These are phyloP conservation scores for Geranomyces michiganensis DNA, from an alignment of 192 early-diverging fungal genomes.

Conservation along the genomic window DNA sequence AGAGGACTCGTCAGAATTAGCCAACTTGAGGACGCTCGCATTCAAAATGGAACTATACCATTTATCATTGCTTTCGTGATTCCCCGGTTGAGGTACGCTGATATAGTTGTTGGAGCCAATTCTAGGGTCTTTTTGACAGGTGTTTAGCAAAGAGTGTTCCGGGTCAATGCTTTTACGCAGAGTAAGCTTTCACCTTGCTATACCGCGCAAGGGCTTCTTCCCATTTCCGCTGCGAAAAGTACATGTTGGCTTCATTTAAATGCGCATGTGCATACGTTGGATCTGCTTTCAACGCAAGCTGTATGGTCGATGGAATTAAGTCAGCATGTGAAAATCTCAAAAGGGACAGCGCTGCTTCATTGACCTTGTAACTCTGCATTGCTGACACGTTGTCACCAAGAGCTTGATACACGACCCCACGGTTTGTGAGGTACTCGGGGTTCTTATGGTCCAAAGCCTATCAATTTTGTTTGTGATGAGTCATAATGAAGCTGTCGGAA, in stretches of 20 bases:
- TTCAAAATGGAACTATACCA: slow-evolving; percentile 16
- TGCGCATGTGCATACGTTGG: slow-evolving; percentile 51
- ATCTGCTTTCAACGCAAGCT: slow-evolving; percentile 51
- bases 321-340: background rate
- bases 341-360: slow-evolving; percentile 1
- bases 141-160: background rate
- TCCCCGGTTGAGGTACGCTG: slow-evolving; percentile 51
- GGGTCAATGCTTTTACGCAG: background rate
- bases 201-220: slow-evolving; percentile 49
- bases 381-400: slow-evolving; percentile 52
- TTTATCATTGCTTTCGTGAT: slow-evolving; percentile 51
- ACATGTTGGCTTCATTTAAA: slow-evolving; percentile 56
- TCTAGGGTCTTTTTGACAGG: slow-evolving; percentile 34
- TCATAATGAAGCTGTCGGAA: background rate
- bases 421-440: slow-evolving; percentile 55
- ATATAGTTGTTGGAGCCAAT: slow-evolving; percentile 33
- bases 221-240: slow-evolving; percentile 52
- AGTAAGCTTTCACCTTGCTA: slow-evolving; percentile 32
- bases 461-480: background rate
- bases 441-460: slow-evolving; percentile 49
- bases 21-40: background rate
- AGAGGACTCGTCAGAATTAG: background rate
- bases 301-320: background rate
- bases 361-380: slow-evolving; percentile 55
- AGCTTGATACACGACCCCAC: slow-evolving; percentile 53